These are phyloP conservation scores for Calonectria hawksworthii DNA, from an alignment of 2,329 filamentous ascomycete species.

Conservation along the genomic window DNA sequence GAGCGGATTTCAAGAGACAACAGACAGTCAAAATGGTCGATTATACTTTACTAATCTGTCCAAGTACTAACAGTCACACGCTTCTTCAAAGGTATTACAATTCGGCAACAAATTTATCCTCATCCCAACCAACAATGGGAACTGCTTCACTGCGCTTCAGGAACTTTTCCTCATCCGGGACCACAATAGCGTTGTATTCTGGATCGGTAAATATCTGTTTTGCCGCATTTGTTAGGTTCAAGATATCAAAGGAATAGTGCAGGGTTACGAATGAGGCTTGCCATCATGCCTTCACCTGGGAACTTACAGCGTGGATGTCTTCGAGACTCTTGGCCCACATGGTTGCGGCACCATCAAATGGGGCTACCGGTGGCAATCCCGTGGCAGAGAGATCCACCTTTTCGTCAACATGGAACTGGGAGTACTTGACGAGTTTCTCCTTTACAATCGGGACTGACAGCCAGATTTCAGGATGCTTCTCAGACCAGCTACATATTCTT, in stretches of 20 bases:
- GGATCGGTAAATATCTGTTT: neutral
- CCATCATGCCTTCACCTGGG: neutral
- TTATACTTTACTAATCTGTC: neutral
- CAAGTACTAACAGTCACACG: neutral
- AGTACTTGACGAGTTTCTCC: neutral
- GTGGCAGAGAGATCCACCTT: neutral
- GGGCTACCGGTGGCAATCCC: neutral
- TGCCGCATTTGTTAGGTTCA: neutral
- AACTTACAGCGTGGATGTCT: neutral
- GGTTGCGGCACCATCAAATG: neutral
- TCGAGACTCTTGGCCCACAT: neutral
- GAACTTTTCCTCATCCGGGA: neutral
- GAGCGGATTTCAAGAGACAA: no score
- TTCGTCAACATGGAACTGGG: neutral
- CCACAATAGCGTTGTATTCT: neutral
- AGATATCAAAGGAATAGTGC: no score
- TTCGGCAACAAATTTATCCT: neutral
- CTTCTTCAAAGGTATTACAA: neutral
- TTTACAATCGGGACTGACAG: neutral
- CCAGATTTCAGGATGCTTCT: constrained; percentile 4
- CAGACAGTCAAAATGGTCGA: neutral
- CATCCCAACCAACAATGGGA: neutral
- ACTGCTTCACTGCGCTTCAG: neutral
- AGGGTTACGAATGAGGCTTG: neutral
- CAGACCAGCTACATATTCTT: neutral